Base-by-base conservation (phyloP, 805 yeast genomes). In the Cyberlindnera amylophila region DNA sequence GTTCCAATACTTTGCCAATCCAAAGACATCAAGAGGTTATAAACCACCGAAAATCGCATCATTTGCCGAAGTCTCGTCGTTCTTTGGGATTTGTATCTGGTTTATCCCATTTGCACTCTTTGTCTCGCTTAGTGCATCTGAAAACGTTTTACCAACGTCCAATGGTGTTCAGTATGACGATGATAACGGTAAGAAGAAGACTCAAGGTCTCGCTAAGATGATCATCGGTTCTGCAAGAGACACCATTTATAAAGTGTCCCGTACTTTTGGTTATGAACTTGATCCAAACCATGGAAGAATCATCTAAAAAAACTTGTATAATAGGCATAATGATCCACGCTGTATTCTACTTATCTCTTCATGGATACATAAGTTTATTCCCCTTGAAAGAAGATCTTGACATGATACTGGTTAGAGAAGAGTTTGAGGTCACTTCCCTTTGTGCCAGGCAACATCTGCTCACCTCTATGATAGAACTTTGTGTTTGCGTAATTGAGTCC, bases 81-180 rank as follows among this genome's bases (percentile, higher is more conserved):
- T 93, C 62, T 90, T 93, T 59, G 99, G 96, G 1, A 65, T 93
- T 32, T 82, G 93, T 54, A 81, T 93, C 15, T 93, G 99, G 99
- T 73, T 91, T 45, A 77, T 93, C 23, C 99, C 99, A 27, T 88
- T 93, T 62, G 82, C 96, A 4, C 70, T 93, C 44, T 91, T 93
- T 63, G 91, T 93, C 14, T 83, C 96, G 24, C 70, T 93, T 45
- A 86, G 95, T 59, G 97, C 97, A 1, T 86, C 87, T 49, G 99
- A 93, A 57, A 84, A 86, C 56, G 79, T 85, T 15, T 71, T 93
- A 34, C 99, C 99, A 8, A 70, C 67, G 9, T 47, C 54, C 3
- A 61, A 63, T 15, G 59, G 62, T 14, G 42, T 46, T 27, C 47
- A 51, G 14, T 62, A 61, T 37, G 62, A 55, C 17, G 61, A 51